Evolutionary conservation across 805 yeast species (phyloP).

Genomic region (Candida maltosa): DNA sequence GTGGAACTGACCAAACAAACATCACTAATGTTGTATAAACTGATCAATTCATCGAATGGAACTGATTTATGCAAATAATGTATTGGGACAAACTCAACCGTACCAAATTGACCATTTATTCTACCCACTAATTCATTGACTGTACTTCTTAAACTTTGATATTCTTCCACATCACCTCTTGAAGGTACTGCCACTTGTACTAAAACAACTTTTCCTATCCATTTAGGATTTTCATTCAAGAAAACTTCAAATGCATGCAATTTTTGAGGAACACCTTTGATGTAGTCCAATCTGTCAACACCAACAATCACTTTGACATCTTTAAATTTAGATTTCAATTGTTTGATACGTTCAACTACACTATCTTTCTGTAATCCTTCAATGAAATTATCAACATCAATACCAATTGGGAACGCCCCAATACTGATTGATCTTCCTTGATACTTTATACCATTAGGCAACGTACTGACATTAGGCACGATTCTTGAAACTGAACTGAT

Average conservation of each 20-base stretch:
- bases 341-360: constrained; percentile 65
- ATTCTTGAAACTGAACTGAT: constrained; percentile 84
- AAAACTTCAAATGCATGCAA: constrained; percentile 94
- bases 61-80: constrained; percentile 93
- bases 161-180: constrained; percentile 97
- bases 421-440: constrained; percentile 74
- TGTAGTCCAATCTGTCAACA: constrained; percentile 93
- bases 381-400: constrained; percentile 87
- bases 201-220: constrained; percentile 94
- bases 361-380: constrained; percentile 65
- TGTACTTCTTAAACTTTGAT: constrained; percentile 86
- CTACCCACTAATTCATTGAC: constrained; percentile 96
- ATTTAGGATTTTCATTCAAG: constrained; percentile 89
- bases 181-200: constrained; percentile 98
- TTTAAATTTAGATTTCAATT: constrained; percentile 60
- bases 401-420: constrained; percentile 99
- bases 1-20: constrained; percentile 92
- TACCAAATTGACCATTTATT: constrained; percentile 93
- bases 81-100: constrained; percentile 95
- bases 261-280: constrained; percentile 97
- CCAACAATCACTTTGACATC: constrained; percentile 90
- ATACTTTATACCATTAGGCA: constrained; percentile 87
- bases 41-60: constrained; percentile 86
- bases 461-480: constrained; percentile 66
- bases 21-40: constrained; percentile 81